Conservation (phyloP, 2,329 filamentous ascomycete species). For the Fusarium paranaense region DNA sequence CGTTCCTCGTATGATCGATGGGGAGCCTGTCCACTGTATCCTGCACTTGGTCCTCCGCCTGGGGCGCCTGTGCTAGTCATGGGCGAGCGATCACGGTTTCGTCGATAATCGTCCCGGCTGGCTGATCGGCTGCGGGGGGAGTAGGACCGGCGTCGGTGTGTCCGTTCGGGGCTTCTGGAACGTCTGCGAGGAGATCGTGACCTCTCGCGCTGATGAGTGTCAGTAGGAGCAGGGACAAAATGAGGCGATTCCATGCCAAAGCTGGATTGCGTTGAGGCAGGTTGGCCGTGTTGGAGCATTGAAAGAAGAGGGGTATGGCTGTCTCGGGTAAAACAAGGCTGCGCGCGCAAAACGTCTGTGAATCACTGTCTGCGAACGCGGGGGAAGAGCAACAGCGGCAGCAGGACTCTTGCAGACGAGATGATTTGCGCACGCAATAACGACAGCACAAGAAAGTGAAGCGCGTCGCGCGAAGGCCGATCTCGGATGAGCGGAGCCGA, state of each 20-base stretch:
- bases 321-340: constrained; percentile 14
- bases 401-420: neutral
- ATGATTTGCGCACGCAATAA: constrained; percentile 5
- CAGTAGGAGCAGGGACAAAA: constrained; percentile 36
- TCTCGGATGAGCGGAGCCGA: constrained; percentile 40
- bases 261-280: constrained; percentile 16
- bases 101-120: constrained; percentile 82
- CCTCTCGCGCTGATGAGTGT: constrained; percentile 78
- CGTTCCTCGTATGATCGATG: constrained; percentile 88
- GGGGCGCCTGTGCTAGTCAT: constrained; percentile 80
- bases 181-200: constrained; percentile 83
- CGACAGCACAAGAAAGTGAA: constrained; percentile 5
- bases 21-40: constrained; percentile 69
- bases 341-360: constrained; percentile 19
- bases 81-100: constrained; percentile 82
- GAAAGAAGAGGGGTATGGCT: constrained; percentile 21
- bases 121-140: constrained; percentile 81
- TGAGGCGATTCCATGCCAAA: constrained; percentile 29
- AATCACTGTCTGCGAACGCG: constrained; percentile 26
- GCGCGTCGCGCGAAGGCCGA: constrained; percentile 28
- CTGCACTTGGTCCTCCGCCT: constrained; percentile 76
- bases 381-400: constrained; percentile 7
- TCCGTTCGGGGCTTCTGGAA: constrained; percentile 83
- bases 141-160: constrained; percentile 79
- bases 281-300: constrained; percentile 3